Evolutionary conservation across 2,329 filamentous ascomycete genomes (phyloP), one percentile per base, ranked within the genome.

Genomic region (Penicillium carneum): DNA sequence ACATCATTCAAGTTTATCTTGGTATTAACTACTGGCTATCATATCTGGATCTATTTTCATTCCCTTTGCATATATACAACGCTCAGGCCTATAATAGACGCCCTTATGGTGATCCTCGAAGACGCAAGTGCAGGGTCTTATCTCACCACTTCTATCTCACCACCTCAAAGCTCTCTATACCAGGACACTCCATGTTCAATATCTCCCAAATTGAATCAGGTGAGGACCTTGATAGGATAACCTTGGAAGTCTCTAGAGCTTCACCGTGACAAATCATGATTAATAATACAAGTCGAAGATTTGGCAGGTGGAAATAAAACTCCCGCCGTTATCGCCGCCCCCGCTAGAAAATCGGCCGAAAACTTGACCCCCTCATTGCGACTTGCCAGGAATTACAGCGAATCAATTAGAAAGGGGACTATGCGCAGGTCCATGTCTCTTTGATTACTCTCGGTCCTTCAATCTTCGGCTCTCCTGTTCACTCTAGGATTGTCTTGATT

Each of bases 291-390:
- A 29, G 16, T 26, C n/a, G n/a, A n/a, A 46, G 16, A 16, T 46
- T 31, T 46, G 43, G 43, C 26, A 46, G 43, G 29, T 31, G 42
- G 52, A 47, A 46, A 54, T 54, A 46, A 55, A 55, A 47, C 50
- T 52, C 33, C 56, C 52, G 60, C 61, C 67, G 61, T 67, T 70
- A 70, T 69, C 67, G 64, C 67, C 57, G 66, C 62, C 67, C 67
- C 68, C 68, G 67, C 68, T 59, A 58, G 57, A 61, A 57, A 59
- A 54, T 36, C 52, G 56, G 56, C 49, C 39, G 61, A 68, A 68
- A 70, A 69, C 66, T 65, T 46, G 38, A 34, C 63, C 65, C 65
- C 55, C 48, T 45, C 62, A 63, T 63, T 64, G 62, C 62, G 39
- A 65, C 38, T 47, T 41, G 31, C 38, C 20, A 43, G n/a, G 65